Conservation (phyloP, 805 yeast species). For the Candida incommunis region DNA sequence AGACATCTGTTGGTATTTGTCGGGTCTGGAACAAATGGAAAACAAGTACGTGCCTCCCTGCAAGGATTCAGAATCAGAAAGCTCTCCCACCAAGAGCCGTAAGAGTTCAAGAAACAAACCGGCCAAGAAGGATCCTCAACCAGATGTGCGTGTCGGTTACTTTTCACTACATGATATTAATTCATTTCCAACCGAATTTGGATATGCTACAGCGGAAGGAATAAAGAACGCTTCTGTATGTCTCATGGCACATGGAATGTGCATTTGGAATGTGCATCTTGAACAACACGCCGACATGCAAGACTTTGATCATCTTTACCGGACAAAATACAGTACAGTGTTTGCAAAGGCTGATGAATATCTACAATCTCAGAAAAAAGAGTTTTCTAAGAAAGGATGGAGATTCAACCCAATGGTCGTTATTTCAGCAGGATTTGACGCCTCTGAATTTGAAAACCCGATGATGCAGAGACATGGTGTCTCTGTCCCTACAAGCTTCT, state of each 20-base stretch:
- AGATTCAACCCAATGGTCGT: constrained; percentile 45
- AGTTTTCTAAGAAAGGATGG: constrained; percentile 13
- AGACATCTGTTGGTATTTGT: constrained; percentile 71
- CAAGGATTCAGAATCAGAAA: constrained; percentile 1
- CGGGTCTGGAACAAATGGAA: constrained; percentile 41
- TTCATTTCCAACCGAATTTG: constrained; percentile 73
- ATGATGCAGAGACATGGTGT: constrained; percentile 77
- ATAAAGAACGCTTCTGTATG: constrained; percentile 69
- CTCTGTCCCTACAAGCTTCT: constrained; percentile 70
- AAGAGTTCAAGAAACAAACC: background rate
- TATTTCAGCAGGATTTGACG: constrained; percentile 83
- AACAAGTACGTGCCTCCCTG: constrained; percentile 20
- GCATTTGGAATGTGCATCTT: constrained; percentile 75
- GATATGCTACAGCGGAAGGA: constrained; percentile 57
- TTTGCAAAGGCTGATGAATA: constrained; percentile 56
- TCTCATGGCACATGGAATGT: constrained; percentile 58
- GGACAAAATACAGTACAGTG: constrained; percentile 42
- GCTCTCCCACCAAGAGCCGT: background rate
- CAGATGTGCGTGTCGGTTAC: constrained; percentile 40
- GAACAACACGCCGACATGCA: constrained; percentile 48
- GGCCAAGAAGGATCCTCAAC: constrained; percentile 2
- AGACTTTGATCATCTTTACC: constrained; percentile 52
- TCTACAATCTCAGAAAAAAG: constrained; percentile 2
- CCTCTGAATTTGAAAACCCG: constrained; percentile 68
- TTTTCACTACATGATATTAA: constrained; percentile 76